phyloP scores from a whole-genome alignment of 495 filamentous ascomycete species.

The Talaromyces nanjingensis region DNA sequence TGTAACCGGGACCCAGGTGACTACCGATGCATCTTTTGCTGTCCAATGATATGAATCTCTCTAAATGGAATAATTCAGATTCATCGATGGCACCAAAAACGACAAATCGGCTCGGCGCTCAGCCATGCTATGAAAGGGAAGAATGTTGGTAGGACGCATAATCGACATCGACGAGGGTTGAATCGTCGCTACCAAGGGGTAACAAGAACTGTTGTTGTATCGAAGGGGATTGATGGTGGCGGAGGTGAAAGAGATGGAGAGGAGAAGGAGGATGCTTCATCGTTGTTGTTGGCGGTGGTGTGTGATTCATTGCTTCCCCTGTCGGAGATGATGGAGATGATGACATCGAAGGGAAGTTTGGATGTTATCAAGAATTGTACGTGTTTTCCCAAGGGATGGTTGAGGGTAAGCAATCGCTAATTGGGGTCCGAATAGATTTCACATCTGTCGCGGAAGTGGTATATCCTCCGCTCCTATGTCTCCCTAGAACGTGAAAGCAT shows the following conservation, averaged over 20 bases:
- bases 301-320: background rate
- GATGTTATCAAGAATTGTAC: background rate
- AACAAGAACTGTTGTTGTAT: too few relatives aligned
- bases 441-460: background rate
- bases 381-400: background rate
- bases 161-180: background rate
- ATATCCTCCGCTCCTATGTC: too few relatives aligned
- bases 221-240: too few relatives aligned
- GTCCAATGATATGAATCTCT: too few relatives aligned
- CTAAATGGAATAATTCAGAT: background rate
- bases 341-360: background rate
- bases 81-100: background rate
- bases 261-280: background rate
- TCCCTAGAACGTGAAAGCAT: background rate
- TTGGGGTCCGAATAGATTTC: background rate
- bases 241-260: too few relatives aligned
- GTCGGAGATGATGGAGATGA: too few relatives aligned
- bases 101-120: background rate
- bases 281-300: background rate
- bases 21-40: too few relatives aligned
- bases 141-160: background rate
- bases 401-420: too few relatives aligned
- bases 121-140: background rate
- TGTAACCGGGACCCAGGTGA: too few relatives aligned
- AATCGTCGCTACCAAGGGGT: too few relatives aligned